Conservation (phyloP, 139 green algal species). For the Mesotaenium endlicherianum region DNA sequence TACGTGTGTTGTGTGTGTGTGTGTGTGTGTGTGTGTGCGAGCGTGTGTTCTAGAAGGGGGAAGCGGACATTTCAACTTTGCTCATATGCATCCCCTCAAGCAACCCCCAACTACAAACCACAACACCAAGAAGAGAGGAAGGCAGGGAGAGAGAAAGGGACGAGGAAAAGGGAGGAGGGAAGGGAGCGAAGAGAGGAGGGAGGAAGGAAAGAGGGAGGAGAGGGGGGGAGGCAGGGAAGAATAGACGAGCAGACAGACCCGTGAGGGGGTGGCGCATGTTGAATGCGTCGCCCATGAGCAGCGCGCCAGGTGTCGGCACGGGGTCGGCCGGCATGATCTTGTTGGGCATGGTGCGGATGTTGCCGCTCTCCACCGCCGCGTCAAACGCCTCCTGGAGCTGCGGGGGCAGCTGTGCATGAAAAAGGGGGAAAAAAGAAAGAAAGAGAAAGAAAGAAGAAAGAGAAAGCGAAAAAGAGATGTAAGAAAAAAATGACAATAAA, state of each 20-base stretch:
- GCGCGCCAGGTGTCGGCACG: conserved; percentile 66
- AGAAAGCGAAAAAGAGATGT: conserved; percentile 6
- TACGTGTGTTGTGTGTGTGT: too few species aligned
- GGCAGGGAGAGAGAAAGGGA: not conserved
- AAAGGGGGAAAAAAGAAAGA: not conserved
- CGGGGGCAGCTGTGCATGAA: conserved; percentile 54
- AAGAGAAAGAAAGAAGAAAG: not conserved
- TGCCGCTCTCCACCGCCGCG: conserved; percentile 60
- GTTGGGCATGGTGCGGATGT: conserved; percentile 84
- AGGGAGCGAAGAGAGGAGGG: not conserved
- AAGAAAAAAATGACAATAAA: not conserved
- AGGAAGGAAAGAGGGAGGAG: too few species aligned
- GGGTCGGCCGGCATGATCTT: conserved; percentile 73
- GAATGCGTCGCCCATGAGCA: conserved; percentile 96
- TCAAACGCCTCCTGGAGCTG: conserved; percentile 75
- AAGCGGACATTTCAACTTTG: too few species aligned
- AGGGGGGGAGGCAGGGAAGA: not conserved
- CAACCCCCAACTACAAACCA: too few species aligned
- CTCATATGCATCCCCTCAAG: too few species aligned
- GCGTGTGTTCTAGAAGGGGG: too few species aligned
- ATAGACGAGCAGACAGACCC: conserved; percentile 9
- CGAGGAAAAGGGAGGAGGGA: not conserved
- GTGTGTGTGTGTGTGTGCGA: too few species aligned
- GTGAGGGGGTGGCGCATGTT: conserved; percentile 97
- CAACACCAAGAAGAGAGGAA: not conserved